phyloP scores from a whole-genome alignment of 352 stramenopile genomes.

The Phytophthora europaea region DNA sequence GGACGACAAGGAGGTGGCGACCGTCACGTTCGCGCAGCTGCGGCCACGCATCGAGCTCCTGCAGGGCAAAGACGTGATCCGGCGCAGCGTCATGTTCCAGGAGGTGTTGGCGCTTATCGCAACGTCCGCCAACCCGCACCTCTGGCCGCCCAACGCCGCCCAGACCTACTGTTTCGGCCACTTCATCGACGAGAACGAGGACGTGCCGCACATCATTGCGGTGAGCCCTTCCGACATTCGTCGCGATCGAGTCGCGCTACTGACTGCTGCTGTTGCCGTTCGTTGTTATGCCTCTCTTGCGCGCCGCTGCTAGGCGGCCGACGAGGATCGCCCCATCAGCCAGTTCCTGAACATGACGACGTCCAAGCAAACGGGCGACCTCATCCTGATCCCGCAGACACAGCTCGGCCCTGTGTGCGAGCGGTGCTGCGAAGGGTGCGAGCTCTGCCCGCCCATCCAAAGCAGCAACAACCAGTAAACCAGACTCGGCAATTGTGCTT shows the following conservation, averaged over 20 bases:
- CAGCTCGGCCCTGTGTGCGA: constrained; percentile 81
- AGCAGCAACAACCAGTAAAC: constrained; percentile 31
- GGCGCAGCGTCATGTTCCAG: constrained; percentile 80
- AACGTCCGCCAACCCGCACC: constrained; percentile 66
- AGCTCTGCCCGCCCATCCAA: constrained; percentile 44
- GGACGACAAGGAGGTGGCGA: constrained; percentile 64
- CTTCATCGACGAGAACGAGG: constrained; percentile 55
- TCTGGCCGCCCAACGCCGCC: constrained; percentile 67
- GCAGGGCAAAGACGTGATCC: constrained; percentile 69
- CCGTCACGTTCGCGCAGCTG: constrained; percentile 71
- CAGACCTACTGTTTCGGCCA: constrained; percentile 87
- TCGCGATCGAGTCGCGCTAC: not conserved
- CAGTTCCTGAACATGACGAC: constrained; percentile 45
- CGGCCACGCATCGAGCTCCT: constrained; percentile 76
- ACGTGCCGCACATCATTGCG: constrained; percentile 52
- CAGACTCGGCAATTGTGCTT: not conserved
- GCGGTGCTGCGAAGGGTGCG: constrained; percentile 70
- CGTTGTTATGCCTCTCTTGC: not conserved
- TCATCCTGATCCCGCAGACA: constrained; percentile 84
- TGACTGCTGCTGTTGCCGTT: not conserved
- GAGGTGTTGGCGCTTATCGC: constrained; percentile 76
- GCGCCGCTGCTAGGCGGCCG: constrained; percentile 32
- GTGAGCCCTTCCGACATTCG: constrained; percentile 27
- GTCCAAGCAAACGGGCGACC: constrained; percentile 56
- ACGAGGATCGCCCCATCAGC: constrained; percentile 61